Evolutionary conservation across 2,329 filamentous ascomycete species (phyloP).

Genomic region (Tothia fuscella): DNA sequence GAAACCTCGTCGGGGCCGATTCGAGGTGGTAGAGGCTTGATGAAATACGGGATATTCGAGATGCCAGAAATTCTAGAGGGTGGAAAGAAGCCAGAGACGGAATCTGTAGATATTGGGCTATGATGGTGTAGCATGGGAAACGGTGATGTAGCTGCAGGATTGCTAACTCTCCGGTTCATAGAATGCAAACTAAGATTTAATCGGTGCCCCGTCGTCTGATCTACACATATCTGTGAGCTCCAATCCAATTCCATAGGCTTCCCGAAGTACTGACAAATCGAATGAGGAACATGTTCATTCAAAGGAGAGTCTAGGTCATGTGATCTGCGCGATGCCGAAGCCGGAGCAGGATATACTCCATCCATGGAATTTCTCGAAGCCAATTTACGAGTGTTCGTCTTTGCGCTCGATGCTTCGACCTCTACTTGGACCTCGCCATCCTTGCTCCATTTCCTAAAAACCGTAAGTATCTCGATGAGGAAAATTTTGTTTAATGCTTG

Average conservation of each 20-base stretch:
- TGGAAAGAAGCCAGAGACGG: background rate
- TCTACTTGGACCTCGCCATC: conserved; percentile 25
- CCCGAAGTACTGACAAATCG: conserved; percentile 42
- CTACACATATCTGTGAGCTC: conserved; percentile 19
- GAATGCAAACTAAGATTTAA: conserved; percentile 27
- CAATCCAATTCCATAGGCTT: background rate
- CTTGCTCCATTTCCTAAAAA: conserved; percentile 30
- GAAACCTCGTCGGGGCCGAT: conserved; percentile 72
- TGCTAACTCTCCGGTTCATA: conserved; percentile 34
- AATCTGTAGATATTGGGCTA: conserved; percentile 20
- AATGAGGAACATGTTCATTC: conserved; percentile 49
- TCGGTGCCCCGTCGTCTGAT: conserved; percentile 35
- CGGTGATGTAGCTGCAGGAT: conserved; percentile 19
- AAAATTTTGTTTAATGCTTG: background rate
- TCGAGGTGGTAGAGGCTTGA: conserved; percentile 66
- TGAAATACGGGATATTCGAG: conserved; percentile 44
- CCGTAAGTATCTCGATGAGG: conserved; percentile 4
- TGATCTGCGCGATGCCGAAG: conserved; percentile 29
- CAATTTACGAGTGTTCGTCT: conserved; percentile 23
- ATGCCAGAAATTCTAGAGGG: background rate
- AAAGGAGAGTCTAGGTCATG: conserved; percentile 36
- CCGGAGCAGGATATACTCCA: conserved; percentile 19
- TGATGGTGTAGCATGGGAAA: conserved; percentile 26
- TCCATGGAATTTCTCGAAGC: conserved; percentile 28
- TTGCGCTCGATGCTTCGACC: conserved; percentile 14